Evolutionary conservation across 768 basidiomycete species (phyloP), one percentile per base, ranked within the genome.

Genomic region (Trametes elegans): DNA sequence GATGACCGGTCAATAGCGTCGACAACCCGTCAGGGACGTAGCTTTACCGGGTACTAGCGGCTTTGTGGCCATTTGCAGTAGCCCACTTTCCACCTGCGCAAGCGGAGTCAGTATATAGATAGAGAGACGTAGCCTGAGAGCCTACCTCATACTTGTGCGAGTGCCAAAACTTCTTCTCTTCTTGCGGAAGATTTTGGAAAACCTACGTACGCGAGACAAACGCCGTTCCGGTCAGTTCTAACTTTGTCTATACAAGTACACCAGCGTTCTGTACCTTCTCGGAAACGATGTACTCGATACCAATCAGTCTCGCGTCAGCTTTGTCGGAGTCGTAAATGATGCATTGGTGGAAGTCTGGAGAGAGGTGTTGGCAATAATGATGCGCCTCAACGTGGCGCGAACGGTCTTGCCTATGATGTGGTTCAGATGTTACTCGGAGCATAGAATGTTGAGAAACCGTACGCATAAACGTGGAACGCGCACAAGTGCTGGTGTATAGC

Each of bases 141-240:
- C 21, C 21, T 41, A 35, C 75, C 62, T 78, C 77, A 49, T 74
- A 76, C 57, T 79, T 75, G 59, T 81, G 80, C 13, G 75, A 78
- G 61, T 82, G 81, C 80, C 80, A 81, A 51, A 74, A 79, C 60
- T 67, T 73, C 62, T 77, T 75, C 68, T 80, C 79, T 23, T 78
- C 76, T 26, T 68, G 61, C 3, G 75, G 70, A 1, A 83, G 71
- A 1, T 62, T 59, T 39, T 65, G 56, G 63, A 80, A 81, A 14
- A 70, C 53, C 70, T 71, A 31, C n/a, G n/a, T n/a, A n/a, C n/a
- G n/a, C n/a, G n/a, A n/a, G n/a, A n/a, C n/a, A n/a, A n/a, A n/a
- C n/a, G n/a, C n/a, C n/a, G n/a, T n/a, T n/a, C n/a, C n/a, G n/a
- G n/a, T n/a, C n/a, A n/a, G n/a, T n/a, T n/a, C n/a, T n/a, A n/a